These are phyloP conservation scores for Cutaneotrichosporon cyanovorans DNA, from an alignment of 1,284 basidiomycete genomes.

Conservation along the genomic window DNA sequence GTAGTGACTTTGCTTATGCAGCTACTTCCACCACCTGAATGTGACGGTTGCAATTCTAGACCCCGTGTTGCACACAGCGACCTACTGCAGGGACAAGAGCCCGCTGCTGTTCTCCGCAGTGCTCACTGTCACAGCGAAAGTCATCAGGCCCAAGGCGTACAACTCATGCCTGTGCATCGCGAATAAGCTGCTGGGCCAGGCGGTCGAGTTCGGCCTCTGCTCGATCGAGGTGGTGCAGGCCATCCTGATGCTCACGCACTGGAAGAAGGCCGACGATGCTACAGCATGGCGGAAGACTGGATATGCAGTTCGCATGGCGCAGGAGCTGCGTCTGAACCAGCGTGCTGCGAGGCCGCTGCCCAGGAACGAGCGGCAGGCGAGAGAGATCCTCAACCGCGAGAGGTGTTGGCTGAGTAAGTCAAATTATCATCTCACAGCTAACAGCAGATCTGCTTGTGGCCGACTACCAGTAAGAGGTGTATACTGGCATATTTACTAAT, in stretches of 20 bases:
- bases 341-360: conserved; percentile 29
- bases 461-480: conserved; percentile 22
- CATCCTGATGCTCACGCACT: conserved; percentile 42
- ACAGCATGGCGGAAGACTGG: conserved; percentile 39
- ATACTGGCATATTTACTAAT: background rate
- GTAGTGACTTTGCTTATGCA: background rate
- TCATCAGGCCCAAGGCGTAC: conserved; percentile 41
- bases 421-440: background rate
- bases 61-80: conserved; percentile 38
- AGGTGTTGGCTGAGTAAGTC: conserved; percentile 27
- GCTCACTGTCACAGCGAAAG: conserved; percentile 43
- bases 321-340: conserved; percentile 38
- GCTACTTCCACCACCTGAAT: conserved; percentile 34
- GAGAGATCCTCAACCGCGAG: conserved; percentile 27
- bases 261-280: conserved; percentile 44
- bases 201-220: conserved; percentile 41
- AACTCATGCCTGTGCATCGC: conserved; percentile 32
- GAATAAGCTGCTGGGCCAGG: conserved; percentile 42
- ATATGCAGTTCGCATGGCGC: conserved; percentile 40
- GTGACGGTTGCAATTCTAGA: conserved; percentile 38
- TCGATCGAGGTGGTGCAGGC: conserved; percentile 45
- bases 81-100: conserved; percentile 35
- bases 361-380: conserved; percentile 22
- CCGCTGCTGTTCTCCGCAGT: conserved; percentile 46
- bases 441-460: conserved; percentile 23